Conservation (phyloP, 371 early-diverging fungal species). For the Rhizopus stolonifer region DNA sequence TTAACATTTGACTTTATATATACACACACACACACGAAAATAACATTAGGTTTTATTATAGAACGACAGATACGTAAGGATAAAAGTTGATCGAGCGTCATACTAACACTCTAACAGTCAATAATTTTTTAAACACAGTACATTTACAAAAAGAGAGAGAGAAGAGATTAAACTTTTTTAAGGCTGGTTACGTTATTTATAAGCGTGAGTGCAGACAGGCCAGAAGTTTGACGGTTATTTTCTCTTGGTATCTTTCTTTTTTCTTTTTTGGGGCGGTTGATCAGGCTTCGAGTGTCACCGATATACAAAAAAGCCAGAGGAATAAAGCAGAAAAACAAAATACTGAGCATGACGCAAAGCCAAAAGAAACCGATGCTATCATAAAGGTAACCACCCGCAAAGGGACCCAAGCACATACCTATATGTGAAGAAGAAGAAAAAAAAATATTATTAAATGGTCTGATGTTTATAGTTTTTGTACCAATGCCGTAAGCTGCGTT, state of each 20-base stretch:
- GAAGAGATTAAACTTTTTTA: no score
- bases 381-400: constrained; percentile 24
- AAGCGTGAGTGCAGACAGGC: not conserved
- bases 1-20: no score
- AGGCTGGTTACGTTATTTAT: no score
- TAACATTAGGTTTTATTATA: no score
- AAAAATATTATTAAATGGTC: not conserved
- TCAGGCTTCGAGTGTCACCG: constrained; percentile 19
- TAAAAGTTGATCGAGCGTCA: no score
- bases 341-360: constrained; percentile 23
- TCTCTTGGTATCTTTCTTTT: not conserved
- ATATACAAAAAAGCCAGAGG: constrained; percentile 39
- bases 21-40: no score
- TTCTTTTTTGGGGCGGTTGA: not conserved
- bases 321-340: constrained; percentile 31
- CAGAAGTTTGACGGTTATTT: not conserved
- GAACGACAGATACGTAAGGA: no score
- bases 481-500: constrained; percentile 48
- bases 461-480: not conserved
- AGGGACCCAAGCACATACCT: constrained; percentile 30
- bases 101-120: no score
- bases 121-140: no score
- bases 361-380: constrained; percentile 29
- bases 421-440: no score
- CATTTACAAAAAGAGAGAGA: no score